A percentile compares a stretch with the other conserved stretches of the same genome.
Evolutionary conservation across 352 stramenopile genomes (phyloP).

Genomic region (Globisporangium sylvaticum): DNA sequence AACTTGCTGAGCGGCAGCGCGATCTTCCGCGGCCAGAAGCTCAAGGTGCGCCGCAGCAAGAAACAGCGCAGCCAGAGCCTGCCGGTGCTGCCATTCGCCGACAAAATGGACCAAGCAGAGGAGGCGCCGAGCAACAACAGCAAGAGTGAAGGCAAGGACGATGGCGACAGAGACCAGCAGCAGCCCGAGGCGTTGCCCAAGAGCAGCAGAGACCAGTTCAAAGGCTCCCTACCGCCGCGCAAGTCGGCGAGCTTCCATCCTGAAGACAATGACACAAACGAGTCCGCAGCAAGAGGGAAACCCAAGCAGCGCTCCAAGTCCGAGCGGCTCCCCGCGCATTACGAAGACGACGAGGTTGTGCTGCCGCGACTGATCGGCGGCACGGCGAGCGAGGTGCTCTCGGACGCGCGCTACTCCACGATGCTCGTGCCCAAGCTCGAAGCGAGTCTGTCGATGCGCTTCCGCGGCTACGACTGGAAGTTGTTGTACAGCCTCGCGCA

Average conservation of each 20-base stretch:
- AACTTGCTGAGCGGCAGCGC: constrained; percentile 34
- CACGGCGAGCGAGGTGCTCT: constrained; percentile 40
- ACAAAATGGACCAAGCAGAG: constrained; percentile 8
- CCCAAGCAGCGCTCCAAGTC: constrained; percentile 35
- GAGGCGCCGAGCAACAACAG: not conserved
- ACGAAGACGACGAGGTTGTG: constrained; percentile 32
- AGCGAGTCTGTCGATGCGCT: constrained; percentile 39
- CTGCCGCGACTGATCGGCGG: constrained; percentile 49
- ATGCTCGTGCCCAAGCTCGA: constrained; percentile 63
- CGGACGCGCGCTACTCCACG: constrained; percentile 26
- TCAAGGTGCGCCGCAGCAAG: constrained; percentile 29
- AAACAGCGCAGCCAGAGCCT: constrained; percentile 46
- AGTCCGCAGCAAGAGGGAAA: not conserved
- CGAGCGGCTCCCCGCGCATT: constrained; percentile 21
- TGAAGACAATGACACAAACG: not conserved
- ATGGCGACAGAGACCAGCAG: not conserved
- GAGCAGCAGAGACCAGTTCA: constrained; percentile 15
- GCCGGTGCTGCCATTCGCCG: constrained; percentile 20
- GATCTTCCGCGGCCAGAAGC: constrained; percentile 35
- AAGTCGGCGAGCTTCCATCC: constrained; percentile 13
- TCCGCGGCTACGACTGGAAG: constrained; percentile 64
- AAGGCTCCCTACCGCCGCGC: constrained; percentile 1
- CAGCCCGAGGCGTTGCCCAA: constrained; percentile 16
- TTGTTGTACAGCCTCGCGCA: constrained; percentile 57
- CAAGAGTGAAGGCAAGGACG: not conserved